Percentiles rank a stretch among this genome's conserved stretches.
phyloP scores from a whole-genome alignment of 192 early-diverging fungal genomes.

The Dissophora globulifera region DNA sequence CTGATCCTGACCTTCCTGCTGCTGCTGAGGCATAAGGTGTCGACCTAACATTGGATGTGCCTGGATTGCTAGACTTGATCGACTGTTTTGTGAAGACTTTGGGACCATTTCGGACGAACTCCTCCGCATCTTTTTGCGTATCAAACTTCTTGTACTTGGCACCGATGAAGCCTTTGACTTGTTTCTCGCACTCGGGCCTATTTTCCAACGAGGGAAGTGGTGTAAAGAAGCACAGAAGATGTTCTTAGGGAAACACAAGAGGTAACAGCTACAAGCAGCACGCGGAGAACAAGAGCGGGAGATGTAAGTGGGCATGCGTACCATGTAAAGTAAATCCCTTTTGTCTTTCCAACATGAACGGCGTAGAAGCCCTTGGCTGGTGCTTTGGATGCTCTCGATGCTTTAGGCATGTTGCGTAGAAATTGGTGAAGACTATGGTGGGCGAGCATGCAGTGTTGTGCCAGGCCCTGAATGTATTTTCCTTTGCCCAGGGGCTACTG shows the following conservation, averaged over 20 bases:
- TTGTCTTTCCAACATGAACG: slow-evolving; percentile 54
- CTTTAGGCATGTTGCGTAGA: slow-evolving; percentile 32
- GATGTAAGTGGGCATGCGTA: too few relatives aligned
- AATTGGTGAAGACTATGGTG: background rate
- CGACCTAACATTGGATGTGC: background rate
- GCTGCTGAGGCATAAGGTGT: slow-evolving; percentile 8
- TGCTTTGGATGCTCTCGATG: slow-evolving; percentile 22
- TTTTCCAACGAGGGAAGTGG: too few relatives aligned
- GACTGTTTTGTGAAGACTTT: slow-evolving; percentile 20
- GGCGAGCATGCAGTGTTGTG: too few relatives aligned
- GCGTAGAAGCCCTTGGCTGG: slow-evolving; percentile 55
- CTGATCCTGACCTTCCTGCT: background rate
- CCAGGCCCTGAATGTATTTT: too few relatives aligned
- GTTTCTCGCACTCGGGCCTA: slow-evolving; percentile 73
- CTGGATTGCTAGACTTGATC: background rate
- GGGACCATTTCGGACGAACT: slow-evolving; percentile 54
- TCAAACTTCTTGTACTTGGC: slow-evolving; percentile 74
- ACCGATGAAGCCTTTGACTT: slow-evolving; percentile 61
- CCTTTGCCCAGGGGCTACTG: too few relatives aligned
- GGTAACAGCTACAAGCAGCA: background rate
- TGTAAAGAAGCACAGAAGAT: too few relatives aligned
- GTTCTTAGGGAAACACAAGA: background rate
- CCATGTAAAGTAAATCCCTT: slow-evolving; percentile 59
- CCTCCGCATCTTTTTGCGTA: slow-evolving; percentile 61
- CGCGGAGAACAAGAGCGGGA: too few relatives aligned